Evolutionary conservation across 169 alveolate genomes (phyloP).

Genomic region (Cyclospora cayetanensis): DNA sequence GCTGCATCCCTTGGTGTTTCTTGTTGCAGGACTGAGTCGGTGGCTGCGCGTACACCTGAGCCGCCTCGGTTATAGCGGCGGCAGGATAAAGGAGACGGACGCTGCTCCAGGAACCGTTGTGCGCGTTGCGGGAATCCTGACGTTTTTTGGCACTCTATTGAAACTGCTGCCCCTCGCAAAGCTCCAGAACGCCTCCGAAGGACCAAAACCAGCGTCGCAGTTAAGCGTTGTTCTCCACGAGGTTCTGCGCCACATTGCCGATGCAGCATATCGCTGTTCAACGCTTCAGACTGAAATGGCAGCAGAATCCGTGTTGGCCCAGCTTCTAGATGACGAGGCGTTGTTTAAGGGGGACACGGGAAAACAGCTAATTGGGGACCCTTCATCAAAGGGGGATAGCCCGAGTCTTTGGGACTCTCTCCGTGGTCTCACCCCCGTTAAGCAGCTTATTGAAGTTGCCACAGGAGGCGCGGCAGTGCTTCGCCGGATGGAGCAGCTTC

Average conservation of each 20-base stretch:
- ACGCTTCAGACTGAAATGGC: constrained; percentile 27
- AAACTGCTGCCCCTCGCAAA: constrained; percentile 53
- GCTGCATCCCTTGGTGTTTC: constrained; percentile 55
- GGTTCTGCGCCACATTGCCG: constrained; percentile 23
- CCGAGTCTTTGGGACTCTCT: constrained; percentile 18
- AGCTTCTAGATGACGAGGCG: neutral
- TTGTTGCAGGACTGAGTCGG: constrained; percentile 36
- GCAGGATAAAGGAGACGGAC: neutral
- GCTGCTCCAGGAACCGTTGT: neutral
- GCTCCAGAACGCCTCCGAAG: neutral
- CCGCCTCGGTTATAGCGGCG: constrained; percentile 38
- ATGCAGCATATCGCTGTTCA: constrained; percentile 66
- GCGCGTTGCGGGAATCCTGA: constrained; percentile 55
- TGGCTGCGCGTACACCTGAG: constrained; percentile 67
- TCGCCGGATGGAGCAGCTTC: constrained; percentile 32
- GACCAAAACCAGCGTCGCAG: neutral
- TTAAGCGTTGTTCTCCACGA: neutral
- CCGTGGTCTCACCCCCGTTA: neutral
- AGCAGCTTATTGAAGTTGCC: constrained; percentile 29
- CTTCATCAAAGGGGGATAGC: neutral
- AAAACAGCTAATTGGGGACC: neutral
- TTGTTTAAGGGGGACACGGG: neutral
- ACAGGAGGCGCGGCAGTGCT: constrained; percentile 48
- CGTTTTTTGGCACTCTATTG: constrained; percentile 17
- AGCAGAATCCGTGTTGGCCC: constrained; percentile 41